Base-by-base conservation (phyloP, 805 yeast species). In the Spathaspora hagerdaliae region DNA sequence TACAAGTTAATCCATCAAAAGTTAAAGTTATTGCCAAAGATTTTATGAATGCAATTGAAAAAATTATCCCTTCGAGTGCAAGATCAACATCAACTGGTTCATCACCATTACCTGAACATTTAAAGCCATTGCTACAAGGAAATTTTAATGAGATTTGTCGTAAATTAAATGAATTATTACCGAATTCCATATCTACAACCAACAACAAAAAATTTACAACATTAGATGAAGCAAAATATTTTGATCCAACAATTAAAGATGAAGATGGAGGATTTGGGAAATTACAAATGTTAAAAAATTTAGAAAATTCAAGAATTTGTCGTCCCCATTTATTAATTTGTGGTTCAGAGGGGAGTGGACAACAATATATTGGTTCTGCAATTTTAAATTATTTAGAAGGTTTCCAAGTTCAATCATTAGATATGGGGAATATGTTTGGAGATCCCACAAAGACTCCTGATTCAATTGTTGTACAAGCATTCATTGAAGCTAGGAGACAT, bases 21-120 rank as follows among this genome's bases (percentile, higher is more conserved):
- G 85, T 94, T 31, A 75, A 72, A 42, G 96, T 92, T 1, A 77
- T 78, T 10, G 85, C 96, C 0, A 78, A 80, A 50, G 99, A 94
- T 64, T 92, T 94, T 58, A 83, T 88, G 75, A 71, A 81, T 45
- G 96, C 98, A 0, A 60, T 92, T 41, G 90, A 85, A 27, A 87
- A 87, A 58, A 87, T 92, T 46, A 81, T 91, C 26, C 99, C 99
- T 0, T 89, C 97, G 0, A 86, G 96, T 41, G 88, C 96, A 1
- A 75, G 99, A 49, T 85, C 96, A 0, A 77, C 92, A 0, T 80
- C 91, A 0, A 73, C 81, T 7, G 75, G 79, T 1, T 82, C 94
- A 0, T 77, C 85, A 8, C 96, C 97, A 2, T 63, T 94, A 37
- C 97, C 99, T 0, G 80, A 79, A 6, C 77, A 80, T 26, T 64